phyloP scores from a whole-genome alignment of 805 yeast genomes.

The Starmerella ratchasimensis region DNA sequence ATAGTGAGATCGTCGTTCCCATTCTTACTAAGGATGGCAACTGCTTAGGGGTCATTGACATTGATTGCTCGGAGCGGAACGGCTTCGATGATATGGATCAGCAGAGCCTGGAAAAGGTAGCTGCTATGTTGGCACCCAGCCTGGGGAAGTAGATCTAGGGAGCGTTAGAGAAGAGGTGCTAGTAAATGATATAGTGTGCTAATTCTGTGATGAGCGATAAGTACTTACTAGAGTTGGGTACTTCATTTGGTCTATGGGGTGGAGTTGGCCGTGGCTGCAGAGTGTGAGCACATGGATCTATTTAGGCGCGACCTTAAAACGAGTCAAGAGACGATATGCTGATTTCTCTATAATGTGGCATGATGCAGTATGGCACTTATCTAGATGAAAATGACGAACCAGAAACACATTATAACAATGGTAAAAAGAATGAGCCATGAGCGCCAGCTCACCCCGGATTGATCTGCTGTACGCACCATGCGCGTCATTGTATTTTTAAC shows the following conservation, averaged over 20 bases:
- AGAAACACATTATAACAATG: conserved; percentile 38
- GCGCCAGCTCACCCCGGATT: conserved; percentile 49
- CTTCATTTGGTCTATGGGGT: too few relatives aligned
- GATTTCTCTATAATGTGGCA: too few relatives aligned
- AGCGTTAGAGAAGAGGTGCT: not conserved
- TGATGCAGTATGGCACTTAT: too few relatives aligned
- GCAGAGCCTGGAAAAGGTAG: conserved; percentile 45
- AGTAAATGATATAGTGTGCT: not conserved
- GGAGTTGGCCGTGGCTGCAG: too few relatives aligned
- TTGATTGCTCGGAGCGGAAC: conserved; percentile 52
- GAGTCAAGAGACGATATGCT: too few relatives aligned
- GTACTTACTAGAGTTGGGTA: not conserved
- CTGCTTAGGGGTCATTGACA: conserved; percentile 62
- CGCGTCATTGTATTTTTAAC: conserved; percentile 41
- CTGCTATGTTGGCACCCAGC: conserved; percentile 36
- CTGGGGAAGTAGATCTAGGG: conserved; percentile 25
- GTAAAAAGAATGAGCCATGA: conserved; percentile 41
- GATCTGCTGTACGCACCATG: conserved; percentile 51
- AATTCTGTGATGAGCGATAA: not conserved
- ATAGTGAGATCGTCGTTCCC: conserved; percentile 89
- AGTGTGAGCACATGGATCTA: too few relatives aligned
- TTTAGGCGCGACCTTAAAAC: too few relatives aligned
- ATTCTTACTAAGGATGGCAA: conserved; percentile 34
- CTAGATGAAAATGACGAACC: conserved; percentile 30
- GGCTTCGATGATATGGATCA: conserved; percentile 62